These are phyloP conservation scores for Globisporangium abappressorium DNA, from an alignment of 352 stramenopile genomes.

Conservation along the genomic window DNA sequence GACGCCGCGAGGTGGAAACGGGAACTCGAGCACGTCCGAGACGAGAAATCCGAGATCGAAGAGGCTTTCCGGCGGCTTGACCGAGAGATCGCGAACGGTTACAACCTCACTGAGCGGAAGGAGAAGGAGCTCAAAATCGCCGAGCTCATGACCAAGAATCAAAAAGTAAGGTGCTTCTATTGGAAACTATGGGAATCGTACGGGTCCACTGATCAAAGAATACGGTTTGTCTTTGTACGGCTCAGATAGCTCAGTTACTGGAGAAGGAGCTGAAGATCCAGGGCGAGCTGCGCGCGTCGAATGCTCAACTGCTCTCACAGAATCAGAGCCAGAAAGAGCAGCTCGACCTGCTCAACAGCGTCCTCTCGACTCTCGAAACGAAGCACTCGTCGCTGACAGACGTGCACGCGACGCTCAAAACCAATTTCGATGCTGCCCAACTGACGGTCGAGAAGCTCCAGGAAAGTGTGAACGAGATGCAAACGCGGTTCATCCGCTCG, in stretches of 20 bases:
- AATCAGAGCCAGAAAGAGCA: slow-evolving; percentile 31
- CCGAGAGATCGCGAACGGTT: slow-evolving; percentile 48
- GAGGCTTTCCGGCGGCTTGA: slow-evolving; percentile 51
- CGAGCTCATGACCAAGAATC: slow-evolving; percentile 57
- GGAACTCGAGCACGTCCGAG: slow-evolving; percentile 35
- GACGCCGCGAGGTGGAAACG: slow-evolving; percentile 22
- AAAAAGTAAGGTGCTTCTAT: slow-evolving; percentile 31
- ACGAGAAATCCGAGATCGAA: slow-evolving; percentile 43
- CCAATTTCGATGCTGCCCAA: slow-evolving; percentile 31
- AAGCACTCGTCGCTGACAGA: slow-evolving; percentile 36
- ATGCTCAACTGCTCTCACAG: slow-evolving; percentile 29
- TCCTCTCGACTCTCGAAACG: slow-evolving; percentile 31
- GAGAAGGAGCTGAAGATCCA: slow-evolving; percentile 47
- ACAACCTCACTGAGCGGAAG: slow-evolving; percentile 53
- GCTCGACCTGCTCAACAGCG: slow-evolving; percentile 33
- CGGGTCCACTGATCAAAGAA: too few relatives aligned
- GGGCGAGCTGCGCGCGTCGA: slow-evolving; percentile 27
- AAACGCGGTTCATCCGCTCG: slow-evolving; percentile 24
- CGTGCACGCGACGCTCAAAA: slow-evolving; percentile 26
- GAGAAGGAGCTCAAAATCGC: slow-evolving; percentile 64
- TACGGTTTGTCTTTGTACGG: background rate
- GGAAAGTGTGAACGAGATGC: slow-evolving; percentile 24
- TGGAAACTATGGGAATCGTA: too few relatives aligned
- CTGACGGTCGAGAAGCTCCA: slow-evolving; percentile 33
- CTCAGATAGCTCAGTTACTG: slow-evolving; percentile 45